A percentile compares a stretch with the other conserved stretches of the same genome.
phyloP scores from a whole-genome alignment of 805 yeast genomes.

The Kodamaea sagamina region DNA sequence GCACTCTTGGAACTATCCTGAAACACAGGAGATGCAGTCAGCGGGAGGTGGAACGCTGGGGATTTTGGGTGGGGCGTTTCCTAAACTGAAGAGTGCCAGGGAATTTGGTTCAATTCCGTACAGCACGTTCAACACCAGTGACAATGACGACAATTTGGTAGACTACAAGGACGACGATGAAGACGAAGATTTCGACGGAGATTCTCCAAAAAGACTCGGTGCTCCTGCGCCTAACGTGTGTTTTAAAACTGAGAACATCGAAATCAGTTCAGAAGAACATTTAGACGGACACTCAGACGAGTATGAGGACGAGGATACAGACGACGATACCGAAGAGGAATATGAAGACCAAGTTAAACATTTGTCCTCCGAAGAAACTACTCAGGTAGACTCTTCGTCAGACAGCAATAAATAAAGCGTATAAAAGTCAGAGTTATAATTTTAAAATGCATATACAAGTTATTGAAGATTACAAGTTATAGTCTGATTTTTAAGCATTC shows the following conservation, averaged over 20 bases:
- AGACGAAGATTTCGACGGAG: conserved; percentile 9
- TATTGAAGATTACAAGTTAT: too few species aligned
- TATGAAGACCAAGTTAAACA: background rate
- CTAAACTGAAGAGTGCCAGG: conserved; percentile 1
- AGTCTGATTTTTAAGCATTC: too few species aligned
- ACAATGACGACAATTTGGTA: conserved; percentile 16
- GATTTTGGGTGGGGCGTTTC: background rate
- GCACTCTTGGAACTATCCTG: conserved; percentile 3
- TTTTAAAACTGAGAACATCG: background rate
- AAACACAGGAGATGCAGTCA: background rate
- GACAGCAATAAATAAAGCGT: conserved; percentile 1
- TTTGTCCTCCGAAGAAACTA: conserved; percentile 4
- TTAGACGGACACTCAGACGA: conserved; percentile 5
- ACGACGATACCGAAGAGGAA: conserved; percentile 7
- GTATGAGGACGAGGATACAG: conserved; percentile 11
- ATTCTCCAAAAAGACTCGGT: conserved; percentile 1
- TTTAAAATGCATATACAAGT: too few species aligned
- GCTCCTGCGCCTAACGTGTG: conserved; percentile 1
- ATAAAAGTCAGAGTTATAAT: too few species aligned
- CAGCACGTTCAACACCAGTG: conserved; percentile 11
- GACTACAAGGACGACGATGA: conserved; percentile 10
- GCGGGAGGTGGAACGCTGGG: background rate
- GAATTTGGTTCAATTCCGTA: conserved; percentile 2
- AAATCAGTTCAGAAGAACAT: background rate
- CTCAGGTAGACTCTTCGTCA: conserved; percentile 5